Evolutionary conservation across 1,139 yeast genomes (phyloP).

Genomic region (Saccharomyces uvarum): DNA sequence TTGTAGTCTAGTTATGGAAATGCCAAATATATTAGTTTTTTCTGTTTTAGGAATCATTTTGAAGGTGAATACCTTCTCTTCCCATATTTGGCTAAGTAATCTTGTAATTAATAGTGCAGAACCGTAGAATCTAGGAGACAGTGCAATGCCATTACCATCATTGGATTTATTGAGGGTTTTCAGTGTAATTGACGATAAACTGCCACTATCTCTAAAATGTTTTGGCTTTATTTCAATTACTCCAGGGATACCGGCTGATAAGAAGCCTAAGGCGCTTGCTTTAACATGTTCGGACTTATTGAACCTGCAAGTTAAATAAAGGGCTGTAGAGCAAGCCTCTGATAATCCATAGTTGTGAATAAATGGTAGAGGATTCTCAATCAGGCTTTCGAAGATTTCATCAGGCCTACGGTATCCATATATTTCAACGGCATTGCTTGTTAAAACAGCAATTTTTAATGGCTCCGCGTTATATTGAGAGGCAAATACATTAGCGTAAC

Average conservation of each 20-base stretch:
- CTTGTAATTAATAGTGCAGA: constrained; percentile 72
- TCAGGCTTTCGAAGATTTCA: constrained; percentile 58
- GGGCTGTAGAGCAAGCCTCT: constrained; percentile 82
- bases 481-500: constrained; percentile 77
- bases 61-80: constrained; percentile 53
- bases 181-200: constrained; percentile 26
- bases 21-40: constrained; percentile 21
- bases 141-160: constrained; percentile 55
- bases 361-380: constrained; percentile 51
- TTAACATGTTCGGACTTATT: constrained; percentile 48
- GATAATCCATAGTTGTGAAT: constrained; percentile 51
- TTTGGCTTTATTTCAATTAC: constrained; percentile 34
- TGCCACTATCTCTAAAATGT: constrained; percentile 26
- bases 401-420: constrained; percentile 76
- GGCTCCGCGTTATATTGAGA: constrained; percentile 66
- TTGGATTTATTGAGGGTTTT: constrained; percentile 10
- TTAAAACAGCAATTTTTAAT: constrained; percentile 69
- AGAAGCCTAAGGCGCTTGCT: constrained; percentile 35
- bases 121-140: constrained; percentile 90
- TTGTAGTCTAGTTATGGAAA: constrained; percentile 44
- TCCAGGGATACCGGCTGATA: constrained; percentile 36
- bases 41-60: constrained; percentile 10
- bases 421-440: constrained; percentile 69
- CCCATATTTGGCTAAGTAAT: constrained; percentile 74
- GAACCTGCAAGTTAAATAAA: constrained; percentile 72